Evolutionary conservation across 2,329 filamentous ascomycete species (phyloP).

Genomic region (Diplodia sapinea): DNA sequence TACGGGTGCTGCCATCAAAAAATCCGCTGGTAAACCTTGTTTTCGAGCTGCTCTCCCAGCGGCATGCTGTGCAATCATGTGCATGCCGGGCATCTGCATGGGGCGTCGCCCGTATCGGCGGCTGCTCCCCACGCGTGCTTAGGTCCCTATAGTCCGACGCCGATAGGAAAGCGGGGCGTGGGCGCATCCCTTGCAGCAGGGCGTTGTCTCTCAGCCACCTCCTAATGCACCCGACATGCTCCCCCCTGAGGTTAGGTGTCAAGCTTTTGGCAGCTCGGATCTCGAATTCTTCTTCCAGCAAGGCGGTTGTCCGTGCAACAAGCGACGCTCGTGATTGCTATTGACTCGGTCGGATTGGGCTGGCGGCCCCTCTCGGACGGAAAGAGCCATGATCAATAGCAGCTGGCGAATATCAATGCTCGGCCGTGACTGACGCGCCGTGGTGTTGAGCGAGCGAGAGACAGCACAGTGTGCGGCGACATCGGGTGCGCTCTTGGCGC

Average conservation of each 20-base stretch:
- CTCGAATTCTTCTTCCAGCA: slow-evolving; percentile 13
- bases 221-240: slow-evolving; percentile 27
- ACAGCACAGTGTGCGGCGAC: not conserved
- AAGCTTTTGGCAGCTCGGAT: slow-evolving; percentile 5
- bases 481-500: not conserved
- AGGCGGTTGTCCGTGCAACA: slow-evolving; percentile 9
- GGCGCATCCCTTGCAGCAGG: slow-evolving; percentile 12
- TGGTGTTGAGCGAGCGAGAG: not conserved
- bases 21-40: not conserved
- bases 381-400: not conserved
- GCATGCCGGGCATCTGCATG: slow-evolving; percentile 1
- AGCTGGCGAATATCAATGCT: not conserved
- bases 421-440: not conserved
- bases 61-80: not conserved
- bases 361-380: not conserved
- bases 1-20: slow-evolving; percentile 23
- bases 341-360: slow-evolving; percentile 9
- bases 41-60: slow-evolving; percentile 1
- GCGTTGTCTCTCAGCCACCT: slow-evolving; percentile 23
- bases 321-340: slow-evolving; percentile 24
- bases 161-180: not conserved
- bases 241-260: slow-evolving; percentile 19
- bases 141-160: not conserved
- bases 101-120: not conserved
- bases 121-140: slow-evolving; percentile 1